Evolutionary conservation across 75 land plant genomes (phyloP).

Genomic region (Azolla pinnata): DNA sequence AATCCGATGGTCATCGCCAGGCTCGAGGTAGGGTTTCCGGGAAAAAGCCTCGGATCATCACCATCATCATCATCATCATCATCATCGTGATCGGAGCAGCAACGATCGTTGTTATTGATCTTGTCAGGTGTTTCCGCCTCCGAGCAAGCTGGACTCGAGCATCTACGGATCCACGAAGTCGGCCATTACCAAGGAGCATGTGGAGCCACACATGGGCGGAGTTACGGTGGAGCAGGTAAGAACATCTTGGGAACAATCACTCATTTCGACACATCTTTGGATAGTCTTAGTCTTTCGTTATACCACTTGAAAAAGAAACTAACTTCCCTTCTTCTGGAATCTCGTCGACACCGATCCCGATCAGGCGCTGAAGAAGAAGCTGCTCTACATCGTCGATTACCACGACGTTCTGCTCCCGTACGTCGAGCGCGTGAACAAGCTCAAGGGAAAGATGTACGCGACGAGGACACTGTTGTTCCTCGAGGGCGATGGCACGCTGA

Average conservation of each 20-base stretch:
- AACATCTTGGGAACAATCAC: too few species aligned
- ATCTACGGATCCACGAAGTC: constrained; percentile 46
- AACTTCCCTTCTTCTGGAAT: neutral
- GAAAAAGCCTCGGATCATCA: too few species aligned
- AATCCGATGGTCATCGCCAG: too few species aligned
- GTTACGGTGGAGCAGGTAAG: constrained; percentile 33
- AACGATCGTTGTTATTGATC: too few species aligned
- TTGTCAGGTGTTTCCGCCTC: constrained; percentile 37
- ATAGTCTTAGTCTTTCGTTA: too few species aligned
- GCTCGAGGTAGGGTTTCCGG: too few species aligned
- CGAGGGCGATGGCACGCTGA: constrained; percentile 1
- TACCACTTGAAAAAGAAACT: neutral
- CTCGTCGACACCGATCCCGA: neutral
- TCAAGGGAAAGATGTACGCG: constrained; percentile 13
- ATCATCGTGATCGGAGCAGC: too few species aligned
- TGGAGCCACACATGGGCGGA: constrained; percentile 27
- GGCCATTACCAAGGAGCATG: constrained; percentile 29
- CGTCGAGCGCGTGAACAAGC: constrained; percentile 14
- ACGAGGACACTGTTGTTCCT: constrained; percentile 17
- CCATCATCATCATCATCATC: too few species aligned
- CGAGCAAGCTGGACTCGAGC: constrained; percentile 41
- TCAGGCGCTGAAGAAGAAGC: constrained; percentile 19
- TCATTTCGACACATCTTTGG: too few species aligned
- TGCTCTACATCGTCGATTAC: constrained; percentile 24
- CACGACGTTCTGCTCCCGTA: constrained; percentile 25